Evolutionary conservation across 495 filamentous ascomycete genomes (phyloP), one percentile per base, ranked within the genome.

Genomic region (Penicillium daleae): DNA sequence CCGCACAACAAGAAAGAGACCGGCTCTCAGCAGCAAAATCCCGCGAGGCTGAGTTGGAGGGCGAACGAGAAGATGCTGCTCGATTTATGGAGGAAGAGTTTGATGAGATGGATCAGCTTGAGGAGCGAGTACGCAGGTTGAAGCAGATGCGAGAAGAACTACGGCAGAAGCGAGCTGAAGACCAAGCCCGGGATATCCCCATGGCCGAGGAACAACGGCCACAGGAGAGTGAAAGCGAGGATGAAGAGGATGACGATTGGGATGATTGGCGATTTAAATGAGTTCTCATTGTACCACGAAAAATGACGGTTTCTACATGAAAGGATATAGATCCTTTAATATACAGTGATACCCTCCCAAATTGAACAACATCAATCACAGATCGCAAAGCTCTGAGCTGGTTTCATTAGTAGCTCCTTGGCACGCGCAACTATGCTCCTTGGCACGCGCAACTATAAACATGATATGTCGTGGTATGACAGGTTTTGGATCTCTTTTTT

Each of bases 21-120:
- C 85, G 81, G 31, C 82, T 85, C 60, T 79, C 80, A 8, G 67
- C 70, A 32, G 59, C 60, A 26, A 68, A 66, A 26, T 60, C 70
- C 56, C 80, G 82, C 35, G 88, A 90, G 54, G 86, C 82, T 1
- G 85, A 89, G 49, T 71, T 84, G n/a, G 92, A 91, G 61, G 91
- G 87, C 19, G 92, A 96, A 77, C 88, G 88, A 24, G 93, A 97
- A 68, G 93, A 96, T 68, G 92, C 93, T 4, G 88, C 86, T 22
- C 84, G 90, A 51, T 85, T 88, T 58, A 73, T 97, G 59, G 88
- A 94, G 72, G 88, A 90, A 60, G 95, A 99, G 73, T 92, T 98
- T 71, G 95, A 96, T 56, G 89, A 95, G 71, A 97, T 98, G 94
- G 92, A 95, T 71, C 86, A 86, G 57, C 82, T 97, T 49, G 95